Percentiles rank a stretch among this genome's conserved stretches.
Evolutionary conservation across 495 filamentous ascomycete species (phyloP).

Genomic region (Penicillium tannophilum): DNA sequence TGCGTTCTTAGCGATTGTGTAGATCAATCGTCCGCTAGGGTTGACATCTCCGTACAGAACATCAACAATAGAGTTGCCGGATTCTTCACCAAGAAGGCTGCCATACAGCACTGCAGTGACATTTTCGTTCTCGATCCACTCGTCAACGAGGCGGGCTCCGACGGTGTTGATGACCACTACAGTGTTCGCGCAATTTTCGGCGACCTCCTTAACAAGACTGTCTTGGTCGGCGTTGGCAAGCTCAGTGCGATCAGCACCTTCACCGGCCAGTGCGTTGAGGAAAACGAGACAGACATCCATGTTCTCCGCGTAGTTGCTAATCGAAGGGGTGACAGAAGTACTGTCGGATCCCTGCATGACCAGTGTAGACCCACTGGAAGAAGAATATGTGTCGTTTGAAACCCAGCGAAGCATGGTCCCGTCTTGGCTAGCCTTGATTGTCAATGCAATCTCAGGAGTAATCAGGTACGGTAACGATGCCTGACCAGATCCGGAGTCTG

Average conservation of each 20-base stretch:
- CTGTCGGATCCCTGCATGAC: constrained; percentile 14
- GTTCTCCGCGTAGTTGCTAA: constrained; percentile 48
- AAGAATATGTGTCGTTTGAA: constrained; percentile 35
- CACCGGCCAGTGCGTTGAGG: constrained; percentile 56
- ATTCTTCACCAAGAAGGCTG: constrained; percentile 82
- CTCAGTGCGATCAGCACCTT: constrained; percentile 56
- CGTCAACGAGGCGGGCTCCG: constrained; percentile 44
- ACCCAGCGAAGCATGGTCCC: constrained; percentile 49
- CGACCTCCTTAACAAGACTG: constrained; percentile 59
- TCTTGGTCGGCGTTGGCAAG: constrained; percentile 54
- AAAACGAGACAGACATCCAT: constrained; percentile 64
- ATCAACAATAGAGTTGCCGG: constrained; percentile 73
- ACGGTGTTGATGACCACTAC: constrained; percentile 51
- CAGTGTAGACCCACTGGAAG: background rate
- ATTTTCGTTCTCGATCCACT: constrained; percentile 52
- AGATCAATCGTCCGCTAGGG: constrained; percentile 61
- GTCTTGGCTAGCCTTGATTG: constrained; percentile 53
- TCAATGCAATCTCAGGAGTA: constrained; percentile 59
- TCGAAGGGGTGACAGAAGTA: constrained; percentile 7
- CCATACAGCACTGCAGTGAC: constrained; percentile 75
- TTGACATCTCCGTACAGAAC: constrained; percentile 66
- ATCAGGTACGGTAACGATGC: constrained; percentile 52
- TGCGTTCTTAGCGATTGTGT: constrained; percentile 50
- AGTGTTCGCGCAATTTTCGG: constrained; percentile 65
- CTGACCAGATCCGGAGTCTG: constrained; percentile 22